These are phyloP conservation scores for Venturia asperata DNA, from an alignment of 2,329 filamentous ascomycete genomes.

Conservation along the genomic window DNA sequence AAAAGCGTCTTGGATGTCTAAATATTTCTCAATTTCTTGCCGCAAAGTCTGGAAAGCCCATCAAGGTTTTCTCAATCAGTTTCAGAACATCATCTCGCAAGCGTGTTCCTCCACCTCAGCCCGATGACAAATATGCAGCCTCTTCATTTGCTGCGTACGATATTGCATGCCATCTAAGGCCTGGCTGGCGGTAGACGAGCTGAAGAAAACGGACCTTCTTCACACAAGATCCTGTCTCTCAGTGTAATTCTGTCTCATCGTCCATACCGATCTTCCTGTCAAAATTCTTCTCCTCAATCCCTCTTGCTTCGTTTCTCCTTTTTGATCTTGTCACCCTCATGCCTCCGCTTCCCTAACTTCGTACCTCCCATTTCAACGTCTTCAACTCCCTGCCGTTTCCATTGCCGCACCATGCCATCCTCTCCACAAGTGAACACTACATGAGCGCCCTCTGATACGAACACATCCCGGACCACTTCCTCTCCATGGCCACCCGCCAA, in stretches of 20 bases:
- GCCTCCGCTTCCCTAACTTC: constrained; percentile 11
- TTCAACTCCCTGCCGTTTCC: constrained; percentile 25
- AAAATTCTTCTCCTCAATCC: not conserved
- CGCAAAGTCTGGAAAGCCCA: too few relatives aligned
- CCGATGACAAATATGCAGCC: too few relatives aligned
- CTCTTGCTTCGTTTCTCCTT: constrained; percentile 17
- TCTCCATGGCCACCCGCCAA: constrained; percentile 42
- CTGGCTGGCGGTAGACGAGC: not conserved
- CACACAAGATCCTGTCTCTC: not conserved
- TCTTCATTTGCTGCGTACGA: not conserved
- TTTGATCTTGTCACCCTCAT: not conserved
- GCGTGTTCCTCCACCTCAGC: not conserved
- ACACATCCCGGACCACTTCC: constrained; percentile 42
- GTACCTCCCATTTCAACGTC: constrained; percentile 19
- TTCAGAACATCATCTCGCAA: not conserved
- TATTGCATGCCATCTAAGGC: not conserved
- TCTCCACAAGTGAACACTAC: constrained; percentile 44
- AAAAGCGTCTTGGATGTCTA: not conserved
- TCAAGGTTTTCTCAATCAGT: too few relatives aligned
- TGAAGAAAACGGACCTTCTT: not conserved
- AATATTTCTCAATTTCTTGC: not conserved
- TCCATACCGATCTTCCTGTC: not conserved
- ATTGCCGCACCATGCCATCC: constrained; percentile 40
- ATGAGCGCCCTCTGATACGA: constrained; percentile 29
- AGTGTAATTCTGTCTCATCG: not conserved